A percentile compares a stretch with the other conserved stretches of the same genome.
These are phyloP conservation scores for Fusarium domesticum DNA, from an alignment of 2,329 filamentous ascomycete genomes.

Conservation along the genomic window DNA sequence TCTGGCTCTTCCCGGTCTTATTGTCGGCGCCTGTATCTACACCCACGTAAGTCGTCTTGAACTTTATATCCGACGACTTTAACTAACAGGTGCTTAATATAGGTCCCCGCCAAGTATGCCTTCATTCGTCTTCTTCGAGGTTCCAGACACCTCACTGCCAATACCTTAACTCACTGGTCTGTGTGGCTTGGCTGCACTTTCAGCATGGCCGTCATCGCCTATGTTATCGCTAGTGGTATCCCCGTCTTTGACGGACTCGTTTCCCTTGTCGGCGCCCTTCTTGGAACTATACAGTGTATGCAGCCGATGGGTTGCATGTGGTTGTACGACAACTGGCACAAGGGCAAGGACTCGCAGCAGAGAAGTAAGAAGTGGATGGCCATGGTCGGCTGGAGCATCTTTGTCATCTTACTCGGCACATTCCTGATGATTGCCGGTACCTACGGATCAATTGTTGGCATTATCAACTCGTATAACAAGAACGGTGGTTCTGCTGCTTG, in stretches of 20 bases:
- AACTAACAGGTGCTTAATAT: neutral
- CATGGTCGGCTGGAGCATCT: neutral
- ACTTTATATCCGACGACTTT: neutral
- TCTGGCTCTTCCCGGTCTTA: conserved; percentile 24
- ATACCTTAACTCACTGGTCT: conserved; percentile 27
- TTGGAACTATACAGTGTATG: conserved; percentile 27
- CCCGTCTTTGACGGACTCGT: conserved; percentile 24
- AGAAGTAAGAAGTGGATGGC: neutral
- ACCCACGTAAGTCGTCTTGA: conserved; percentile 17
- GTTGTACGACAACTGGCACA: conserved; percentile 22
- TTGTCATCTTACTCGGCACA: neutral
- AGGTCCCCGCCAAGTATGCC: neutral
- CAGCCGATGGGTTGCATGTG: conserved; percentile 5
- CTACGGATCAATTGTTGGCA: neutral
- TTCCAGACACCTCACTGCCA: conserved; percentile 26
- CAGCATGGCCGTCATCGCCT: conserved; percentile 19
- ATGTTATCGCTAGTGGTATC: conserved; percentile 19
- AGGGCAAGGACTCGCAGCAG: conserved; percentile 6
- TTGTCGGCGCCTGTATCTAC: conserved; percentile 22
- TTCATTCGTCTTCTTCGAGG: conserved; percentile 16
- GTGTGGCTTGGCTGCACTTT: conserved; percentile 29
- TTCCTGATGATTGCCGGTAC: neutral
- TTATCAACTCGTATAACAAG: neutral
- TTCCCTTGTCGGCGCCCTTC: conserved; percentile 26
- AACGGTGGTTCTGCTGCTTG: neutral